Evolutionary conservation across 2,329 filamentous ascomycete species (phyloP).

Genomic region (Diaporthe batatas): DNA sequence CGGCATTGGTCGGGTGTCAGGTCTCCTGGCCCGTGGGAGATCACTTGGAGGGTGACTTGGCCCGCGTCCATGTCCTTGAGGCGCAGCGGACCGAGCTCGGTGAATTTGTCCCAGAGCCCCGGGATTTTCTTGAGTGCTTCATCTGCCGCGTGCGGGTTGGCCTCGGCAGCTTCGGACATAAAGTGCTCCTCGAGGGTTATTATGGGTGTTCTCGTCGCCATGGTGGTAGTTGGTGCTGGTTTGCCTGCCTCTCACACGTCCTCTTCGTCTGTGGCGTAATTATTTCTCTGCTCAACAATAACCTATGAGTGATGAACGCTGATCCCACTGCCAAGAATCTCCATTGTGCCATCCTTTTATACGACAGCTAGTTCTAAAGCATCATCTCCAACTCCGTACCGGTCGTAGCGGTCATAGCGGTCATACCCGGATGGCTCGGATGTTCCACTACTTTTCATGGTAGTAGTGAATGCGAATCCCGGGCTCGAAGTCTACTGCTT

Average conservation of each 20-base stretch:
- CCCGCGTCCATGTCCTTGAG: constrained; percentile 47
- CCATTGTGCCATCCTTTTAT: background rate
- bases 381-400: background rate
- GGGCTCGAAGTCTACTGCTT: background rate
- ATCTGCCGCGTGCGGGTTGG: constrained; percentile 40
- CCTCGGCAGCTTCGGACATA: constrained; percentile 45
- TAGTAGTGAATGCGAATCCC: background rate
- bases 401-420: constrained; percentile 23
- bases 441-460: background rate
- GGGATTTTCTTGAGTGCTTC: constrained; percentile 45
- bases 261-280: background rate
- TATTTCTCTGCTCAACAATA: background rate
- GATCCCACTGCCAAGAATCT: background rate
- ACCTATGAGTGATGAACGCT: background rate
- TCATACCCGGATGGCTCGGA: background rate
- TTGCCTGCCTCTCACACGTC: background rate
- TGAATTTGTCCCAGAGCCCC: constrained; percentile 45
- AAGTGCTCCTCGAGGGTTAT: constrained; percentile 61
- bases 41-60: constrained; percentile 45
- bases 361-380: background rate
- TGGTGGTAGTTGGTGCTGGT: background rate
- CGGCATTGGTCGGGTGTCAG: constrained; percentile 38
- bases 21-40: constrained; percentile 47
- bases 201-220: constrained; percentile 44
- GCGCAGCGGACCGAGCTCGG: constrained; percentile 45